Evolutionary conservation across 768 basidiomycete species (phyloP).

Genomic region (Trametes cinnabarina): DNA sequence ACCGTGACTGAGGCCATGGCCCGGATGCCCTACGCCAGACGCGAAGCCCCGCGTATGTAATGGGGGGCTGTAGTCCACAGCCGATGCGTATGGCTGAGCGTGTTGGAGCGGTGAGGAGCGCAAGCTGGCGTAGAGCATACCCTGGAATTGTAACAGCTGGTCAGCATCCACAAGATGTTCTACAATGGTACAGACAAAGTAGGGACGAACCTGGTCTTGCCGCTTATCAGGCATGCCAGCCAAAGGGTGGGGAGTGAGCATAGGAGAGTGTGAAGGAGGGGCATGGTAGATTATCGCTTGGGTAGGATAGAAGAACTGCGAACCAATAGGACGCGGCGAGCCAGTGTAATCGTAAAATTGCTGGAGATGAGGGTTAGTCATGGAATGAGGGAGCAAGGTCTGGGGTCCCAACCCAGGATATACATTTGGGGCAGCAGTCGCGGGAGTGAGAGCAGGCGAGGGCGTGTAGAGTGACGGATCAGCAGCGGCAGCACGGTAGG

Average conservation of each 20-base stretch:
- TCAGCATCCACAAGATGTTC: constrained; percentile 26
- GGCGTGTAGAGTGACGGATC: constrained; percentile 53
- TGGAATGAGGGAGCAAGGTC: constrained; percentile 41
- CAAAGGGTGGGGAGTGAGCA: constrained; percentile 48
- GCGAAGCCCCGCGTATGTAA: constrained; percentile 33
- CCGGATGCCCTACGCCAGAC: constrained; percentile 27
- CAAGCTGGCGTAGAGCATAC: constrained; percentile 41
- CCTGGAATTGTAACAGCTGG: constrained; percentile 37
- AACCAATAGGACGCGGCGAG: constrained; percentile 43
- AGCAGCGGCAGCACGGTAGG: constrained; percentile 44
- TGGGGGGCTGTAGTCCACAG: constrained; percentile 49
- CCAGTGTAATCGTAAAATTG: constrained; percentile 63
- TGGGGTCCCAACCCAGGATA: constrained; percentile 49
- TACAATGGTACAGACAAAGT: no score
- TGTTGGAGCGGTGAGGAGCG: constrained; percentile 45
- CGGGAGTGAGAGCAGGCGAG: constrained; percentile 43
- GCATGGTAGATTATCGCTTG: constrained; percentile 61
- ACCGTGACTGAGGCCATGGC: constrained; percentile 24
- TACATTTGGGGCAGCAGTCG: constrained; percentile 42
- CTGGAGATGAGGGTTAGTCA: constrained; percentile 41
- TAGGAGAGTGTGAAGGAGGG: constrained; percentile 50
- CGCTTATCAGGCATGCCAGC: constrained; percentile 56
- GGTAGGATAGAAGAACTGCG: constrained; percentile 61
- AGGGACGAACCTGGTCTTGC: constrained; percentile 51
- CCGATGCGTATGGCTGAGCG: constrained; percentile 42